Evolutionary conservation across 306 rosid species (phyloP).

Genomic region (Castanea crenata): DNA sequence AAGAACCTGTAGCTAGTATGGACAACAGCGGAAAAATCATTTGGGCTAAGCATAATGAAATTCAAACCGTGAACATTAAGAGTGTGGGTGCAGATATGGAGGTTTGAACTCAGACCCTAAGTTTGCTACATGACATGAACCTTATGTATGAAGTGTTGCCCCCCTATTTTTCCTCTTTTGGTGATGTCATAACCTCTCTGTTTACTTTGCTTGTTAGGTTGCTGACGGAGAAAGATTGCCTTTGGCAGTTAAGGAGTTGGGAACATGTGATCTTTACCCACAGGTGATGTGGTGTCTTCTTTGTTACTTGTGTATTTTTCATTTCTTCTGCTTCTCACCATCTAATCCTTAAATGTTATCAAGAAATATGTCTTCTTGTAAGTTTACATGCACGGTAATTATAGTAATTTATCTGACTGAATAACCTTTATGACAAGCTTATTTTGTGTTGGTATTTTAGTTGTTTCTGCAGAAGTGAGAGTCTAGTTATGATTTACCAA

Average conservation of each 20-base stretch:
- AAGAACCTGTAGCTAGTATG: conserved; percentile 98
- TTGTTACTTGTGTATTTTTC: conserved; percentile 1
- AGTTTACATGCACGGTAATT: background rate
- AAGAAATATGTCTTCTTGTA: conserved; percentile 9
- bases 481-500: background rate
- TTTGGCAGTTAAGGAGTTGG: conserved; percentile 94
- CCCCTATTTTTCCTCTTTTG: background rate
- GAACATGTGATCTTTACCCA: conserved; percentile 98
- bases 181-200: conserved; percentile 11
- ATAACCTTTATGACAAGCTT: background rate
- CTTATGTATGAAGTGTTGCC: conserved; percentile 7
- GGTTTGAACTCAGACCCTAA: conserved; percentile 45
- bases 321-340: conserved; percentile 9
- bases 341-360: background rate
- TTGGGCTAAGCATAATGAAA: conserved; percentile 98
- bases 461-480: background rate
- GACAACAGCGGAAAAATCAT: conserved; percentile 96
- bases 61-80: conserved; percentile 93
- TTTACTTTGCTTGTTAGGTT: conserved; percentile 50
- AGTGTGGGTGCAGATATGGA: conserved; percentile 92
- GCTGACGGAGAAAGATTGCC: conserved; percentile 98
- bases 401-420: background rate
- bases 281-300: conserved; percentile 54
- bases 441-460: background rate
- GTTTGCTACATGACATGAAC: background rate